These are phyloP conservation scores for Globisporangium okanoganense DNA, from an alignment of 352 stramenopile species.

Conservation along the genomic window DNA sequence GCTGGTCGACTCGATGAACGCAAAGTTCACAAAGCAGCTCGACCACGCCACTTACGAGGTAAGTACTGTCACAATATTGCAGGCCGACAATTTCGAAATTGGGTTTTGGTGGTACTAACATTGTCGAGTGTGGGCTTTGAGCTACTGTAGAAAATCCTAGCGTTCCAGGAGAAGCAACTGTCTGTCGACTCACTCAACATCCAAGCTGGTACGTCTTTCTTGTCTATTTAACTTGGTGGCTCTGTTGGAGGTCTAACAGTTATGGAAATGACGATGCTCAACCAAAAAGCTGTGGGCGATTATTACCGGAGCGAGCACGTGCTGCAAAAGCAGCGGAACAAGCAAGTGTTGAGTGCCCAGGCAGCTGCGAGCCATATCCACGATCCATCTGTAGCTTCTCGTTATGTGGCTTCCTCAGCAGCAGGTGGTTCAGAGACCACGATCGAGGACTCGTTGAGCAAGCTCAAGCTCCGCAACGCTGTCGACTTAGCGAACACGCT, in stretches of 20 bases:
- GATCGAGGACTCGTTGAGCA: conserved; percentile 62
- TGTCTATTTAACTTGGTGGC: not conserved
- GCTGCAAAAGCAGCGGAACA: conserved; percentile 26
- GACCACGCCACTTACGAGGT: conserved; percentile 33
- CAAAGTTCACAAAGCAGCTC: conserved; percentile 38
- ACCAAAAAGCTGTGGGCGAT: conserved; percentile 33
- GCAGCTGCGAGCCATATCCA: not conserved
- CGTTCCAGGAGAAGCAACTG: conserved; percentile 40
- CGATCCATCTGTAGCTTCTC: not conserved
- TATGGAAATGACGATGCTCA: no score
- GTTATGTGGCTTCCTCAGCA: not conserved
- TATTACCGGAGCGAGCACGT: conserved; percentile 38
- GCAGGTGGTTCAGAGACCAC: conserved; percentile 16
- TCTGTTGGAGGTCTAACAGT: not conserved
- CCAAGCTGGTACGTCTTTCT: conserved; percentile 23
- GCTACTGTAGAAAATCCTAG: conserved; percentile 26
- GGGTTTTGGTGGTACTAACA: not conserved
- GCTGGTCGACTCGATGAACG: conserved; percentile 26
- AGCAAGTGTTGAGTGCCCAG: conserved; percentile 23
- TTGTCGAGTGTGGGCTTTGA: not conserved
- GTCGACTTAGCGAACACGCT: conserved; percentile 61
- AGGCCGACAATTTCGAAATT: not conserved
- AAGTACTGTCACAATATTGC: not conserved
- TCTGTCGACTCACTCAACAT: conserved; percentile 31
- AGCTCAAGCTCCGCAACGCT: conserved; percentile 64